Evolutionary conservation across 2,329 filamentous ascomycete genomes (phyloP).

Genomic region (Fusarium miscanthi): DNA sequence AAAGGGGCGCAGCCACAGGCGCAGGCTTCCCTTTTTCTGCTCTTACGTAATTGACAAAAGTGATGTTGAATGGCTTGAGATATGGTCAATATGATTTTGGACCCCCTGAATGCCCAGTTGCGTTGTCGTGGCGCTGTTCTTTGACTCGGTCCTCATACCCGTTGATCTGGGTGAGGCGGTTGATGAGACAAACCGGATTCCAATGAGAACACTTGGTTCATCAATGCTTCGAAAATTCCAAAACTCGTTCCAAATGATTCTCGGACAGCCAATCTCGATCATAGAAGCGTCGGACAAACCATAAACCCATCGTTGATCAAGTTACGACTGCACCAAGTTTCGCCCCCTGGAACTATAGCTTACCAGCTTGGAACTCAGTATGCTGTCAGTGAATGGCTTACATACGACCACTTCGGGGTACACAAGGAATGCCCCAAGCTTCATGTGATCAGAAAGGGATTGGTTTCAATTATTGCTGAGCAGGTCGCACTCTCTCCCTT

Average conservation of each 20-base stretch:
- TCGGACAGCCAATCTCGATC: rapidly evolving
- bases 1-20: neutral
- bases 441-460: rapidly evolving
- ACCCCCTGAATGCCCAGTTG: rapidly evolving
- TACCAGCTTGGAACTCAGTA: too few species aligned
- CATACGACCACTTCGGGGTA: rapidly evolving
- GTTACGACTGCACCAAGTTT: neutral
- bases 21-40: rapidly evolving
- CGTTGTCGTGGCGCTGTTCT: neutral
- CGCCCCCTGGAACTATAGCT: neutral
- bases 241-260: rapidly evolving
- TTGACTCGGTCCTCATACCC: neutral
- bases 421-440: neutral
- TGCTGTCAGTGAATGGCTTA: rapidly evolving
- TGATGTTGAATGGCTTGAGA: neutral
- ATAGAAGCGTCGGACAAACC: neutral
- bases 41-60: rapidly evolving
- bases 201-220: rapidly evolving
- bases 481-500: neutral
- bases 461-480: neutral
- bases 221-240: neutral
- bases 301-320: neutral
- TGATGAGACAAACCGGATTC: neutral
- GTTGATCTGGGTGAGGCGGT: neutral
- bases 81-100: rapidly evolving